A percentile compares a stretch with the other conserved stretches of the same genome.
phyloP scores from a whole-genome alignment of 495 filamentous ascomycete species.

The Talaromyces thailandensis region DNA sequence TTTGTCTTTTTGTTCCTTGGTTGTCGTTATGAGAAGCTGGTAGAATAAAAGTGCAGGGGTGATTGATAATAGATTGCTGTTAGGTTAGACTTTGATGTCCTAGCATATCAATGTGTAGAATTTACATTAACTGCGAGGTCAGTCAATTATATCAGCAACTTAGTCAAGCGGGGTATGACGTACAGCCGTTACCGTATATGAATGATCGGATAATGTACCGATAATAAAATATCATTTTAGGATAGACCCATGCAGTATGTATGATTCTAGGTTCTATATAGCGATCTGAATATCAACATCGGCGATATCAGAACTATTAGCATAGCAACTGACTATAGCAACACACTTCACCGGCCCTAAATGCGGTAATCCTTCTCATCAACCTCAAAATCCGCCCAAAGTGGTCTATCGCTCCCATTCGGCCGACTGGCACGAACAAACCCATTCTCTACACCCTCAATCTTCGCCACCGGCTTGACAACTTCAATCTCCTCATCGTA shows the following conservation, averaged over 20 bases:
- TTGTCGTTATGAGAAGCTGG: not conserved
- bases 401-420: slow-evolving; percentile 27
- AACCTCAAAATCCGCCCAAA: slow-evolving; percentile 25
- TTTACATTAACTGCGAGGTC: not conserved
- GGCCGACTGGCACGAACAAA: slow-evolving; percentile 33
- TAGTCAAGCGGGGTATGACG: not conserved
- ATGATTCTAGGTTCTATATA: not conserved
- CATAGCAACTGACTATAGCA: not conserved
- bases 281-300: not conserved
- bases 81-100: too few relatives aligned
- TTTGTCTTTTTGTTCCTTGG: not conserved
- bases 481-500: slow-evolving; percentile 33
- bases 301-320: not conserved
- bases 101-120: too few relatives aligned
- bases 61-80: not conserved
- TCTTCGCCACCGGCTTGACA: slow-evolving; percentile 26
- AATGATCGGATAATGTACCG: not conserved
- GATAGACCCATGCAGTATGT: not conserved
- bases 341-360: not conserved
- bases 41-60: not conserved
- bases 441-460: slow-evolving; percentile 31
- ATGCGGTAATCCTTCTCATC: not conserved
- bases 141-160: not conserved
- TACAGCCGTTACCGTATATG: not conserved
- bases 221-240: too few relatives aligned